A percentile compares a stretch with the other conserved stretches of the same genome.
Evolutionary conservation across 2,329 filamentous ascomycete genomes (phyloP).

Genomic region (Clonostachys rosea): DNA sequence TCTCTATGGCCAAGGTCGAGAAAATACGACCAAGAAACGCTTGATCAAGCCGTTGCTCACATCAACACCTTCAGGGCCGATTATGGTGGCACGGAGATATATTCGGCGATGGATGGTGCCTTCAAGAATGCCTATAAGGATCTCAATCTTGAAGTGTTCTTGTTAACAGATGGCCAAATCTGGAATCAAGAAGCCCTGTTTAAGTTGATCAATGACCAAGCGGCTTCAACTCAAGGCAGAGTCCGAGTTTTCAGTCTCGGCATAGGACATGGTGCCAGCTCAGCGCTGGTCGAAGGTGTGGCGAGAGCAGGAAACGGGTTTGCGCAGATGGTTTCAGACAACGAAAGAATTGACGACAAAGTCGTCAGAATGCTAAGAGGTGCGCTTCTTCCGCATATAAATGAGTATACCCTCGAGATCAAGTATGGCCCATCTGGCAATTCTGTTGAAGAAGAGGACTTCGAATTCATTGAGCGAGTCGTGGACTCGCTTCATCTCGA

Average conservation of each 20-base stretch:
- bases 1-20: constrained; percentile 45
- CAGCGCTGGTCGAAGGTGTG: constrained; percentile 48
- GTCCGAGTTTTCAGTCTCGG: constrained; percentile 51
- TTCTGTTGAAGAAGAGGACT: constrained; percentile 31
- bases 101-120: constrained; percentile 33
- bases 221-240: constrained; percentile 28
- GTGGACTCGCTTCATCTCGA: constrained; percentile 23
- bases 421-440: constrained; percentile 34
- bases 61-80: constrained; percentile 35
- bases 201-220: constrained; percentile 33
- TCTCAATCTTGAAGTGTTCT: constrained; percentile 46
- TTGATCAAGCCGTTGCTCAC: constrained; percentile 35
- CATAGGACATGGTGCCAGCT: constrained; percentile 44
- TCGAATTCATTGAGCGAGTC: constrained; percentile 58
- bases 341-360: constrained; percentile 64
- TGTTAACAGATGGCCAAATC: constrained; percentile 53
- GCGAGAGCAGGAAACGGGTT: constrained; percentile 52
- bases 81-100: constrained; percentile 51
- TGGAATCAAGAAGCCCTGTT: constrained; percentile 41
- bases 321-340: constrained; percentile 53
- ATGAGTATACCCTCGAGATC: constrained; percentile 59
- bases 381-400: constrained; percentile 61
- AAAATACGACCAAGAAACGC: constrained; percentile 34
- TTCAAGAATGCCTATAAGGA: constrained; percentile 36
- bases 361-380: constrained; percentile 72